Conservation (phyloP, 2,329 filamentous ascomycete genomes). For the Colletotrichum gloeosporioides region DNA sequence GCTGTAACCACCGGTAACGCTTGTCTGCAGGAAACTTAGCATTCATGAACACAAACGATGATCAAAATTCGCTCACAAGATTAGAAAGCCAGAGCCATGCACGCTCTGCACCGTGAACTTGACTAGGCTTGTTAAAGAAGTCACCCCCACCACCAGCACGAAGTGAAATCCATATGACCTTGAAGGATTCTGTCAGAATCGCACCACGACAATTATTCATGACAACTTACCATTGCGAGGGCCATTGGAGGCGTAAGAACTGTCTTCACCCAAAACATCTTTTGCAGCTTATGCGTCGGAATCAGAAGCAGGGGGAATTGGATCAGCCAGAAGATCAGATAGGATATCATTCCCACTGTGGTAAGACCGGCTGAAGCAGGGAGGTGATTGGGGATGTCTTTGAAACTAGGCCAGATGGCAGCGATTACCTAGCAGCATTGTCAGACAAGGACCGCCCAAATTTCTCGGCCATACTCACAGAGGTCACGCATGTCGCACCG, state of each 20-base stretch:
- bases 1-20: slow-evolving; percentile 53
- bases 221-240: slow-evolving; percentile 39
- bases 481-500: not conserved
- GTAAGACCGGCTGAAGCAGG: not conserved
- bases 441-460: not conserved
- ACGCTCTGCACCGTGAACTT: not conserved
- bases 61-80: not conserved
- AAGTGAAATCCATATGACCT: not conserved
- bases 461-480: not conserved
- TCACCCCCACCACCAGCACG: not conserved
- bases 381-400: not conserved
- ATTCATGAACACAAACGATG: not conserved
- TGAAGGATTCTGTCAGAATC: not conserved
- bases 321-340: slow-evolving; percentile 25
- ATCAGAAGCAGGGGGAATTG: slow-evolving; percentile 47
- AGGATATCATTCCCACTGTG: not conserved
- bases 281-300: slow-evolving; percentile 47
- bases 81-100: not conserved
- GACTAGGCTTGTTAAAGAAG: not conserved
- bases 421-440: not conserved
- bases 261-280: slow-evolving; percentile 48
- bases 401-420: not conserved
- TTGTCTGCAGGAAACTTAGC: slow-evolving; percentile 8
- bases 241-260: slow-evolving; percentile 47
- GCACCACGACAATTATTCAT: not conserved